Conservation (phyloP, 2,329 filamentous ascomycete species). For the Zasmidium citrigriseum region DNA sequence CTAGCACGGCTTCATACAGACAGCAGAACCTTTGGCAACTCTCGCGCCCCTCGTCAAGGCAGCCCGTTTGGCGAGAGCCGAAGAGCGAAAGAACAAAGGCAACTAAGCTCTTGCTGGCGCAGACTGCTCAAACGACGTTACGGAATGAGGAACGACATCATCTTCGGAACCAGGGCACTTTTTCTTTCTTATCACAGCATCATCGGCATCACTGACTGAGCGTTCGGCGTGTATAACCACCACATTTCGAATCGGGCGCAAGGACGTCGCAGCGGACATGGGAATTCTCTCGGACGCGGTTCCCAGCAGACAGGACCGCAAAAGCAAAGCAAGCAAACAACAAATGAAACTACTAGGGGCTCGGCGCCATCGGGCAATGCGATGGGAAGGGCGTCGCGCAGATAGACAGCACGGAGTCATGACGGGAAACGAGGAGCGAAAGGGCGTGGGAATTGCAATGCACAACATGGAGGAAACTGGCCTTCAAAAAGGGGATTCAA, state of each 20-base stretch:
- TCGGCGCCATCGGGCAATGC: not conserved
- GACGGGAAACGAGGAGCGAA: conserved; percentile 8
- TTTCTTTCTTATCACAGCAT: conserved; percentile 9
- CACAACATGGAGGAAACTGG: not conserved
- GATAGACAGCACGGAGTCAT: conserved; percentile 15
- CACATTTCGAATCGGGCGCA: conserved; percentile 4
- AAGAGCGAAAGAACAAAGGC: conserved; percentile 63
- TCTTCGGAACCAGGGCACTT: not conserved
- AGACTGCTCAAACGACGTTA: not conserved
- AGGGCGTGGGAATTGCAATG: no score
- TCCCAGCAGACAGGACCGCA: no score
- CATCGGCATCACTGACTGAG: conserved; percentile 17
- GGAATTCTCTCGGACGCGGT: not conserved
- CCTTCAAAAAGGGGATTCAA: not conserved
- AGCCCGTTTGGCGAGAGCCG: conserved; percentile 78
- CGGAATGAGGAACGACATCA: not conserved
- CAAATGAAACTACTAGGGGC: no score
- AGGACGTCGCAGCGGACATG: conserved; percentile 7
- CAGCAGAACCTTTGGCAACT: conserved; percentile 59
- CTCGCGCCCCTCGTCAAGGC: conserved; percentile 85
- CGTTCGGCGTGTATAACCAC: conserved; percentile 20
- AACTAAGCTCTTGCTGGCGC: conserved; percentile 15
- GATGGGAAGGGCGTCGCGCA: conserved; percentile 3
- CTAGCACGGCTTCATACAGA: conserved; percentile 53
- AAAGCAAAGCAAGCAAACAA: not conserved